A percentile compares a stretch with the other conserved stretches of the same genome.
Evolutionary conservation across 495 filamentous ascomycete species (phyloP).

Genomic region (Aspergillus indologenus): DNA sequence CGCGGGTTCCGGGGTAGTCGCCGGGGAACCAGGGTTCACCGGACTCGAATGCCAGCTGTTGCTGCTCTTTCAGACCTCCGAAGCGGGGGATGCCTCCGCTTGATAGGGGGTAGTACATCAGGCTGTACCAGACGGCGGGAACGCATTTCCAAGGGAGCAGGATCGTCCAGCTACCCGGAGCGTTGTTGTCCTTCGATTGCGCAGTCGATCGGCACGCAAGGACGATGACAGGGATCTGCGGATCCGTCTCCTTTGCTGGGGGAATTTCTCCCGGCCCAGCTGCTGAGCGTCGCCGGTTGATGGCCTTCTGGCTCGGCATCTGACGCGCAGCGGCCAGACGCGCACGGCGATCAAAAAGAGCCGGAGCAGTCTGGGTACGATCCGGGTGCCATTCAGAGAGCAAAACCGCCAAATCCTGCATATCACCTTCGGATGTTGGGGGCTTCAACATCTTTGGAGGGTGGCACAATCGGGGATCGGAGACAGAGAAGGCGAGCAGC

Average conservation of each 20-base stretch:
- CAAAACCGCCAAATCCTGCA: conserved; percentile 52
- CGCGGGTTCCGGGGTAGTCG: conserved; percentile 79
- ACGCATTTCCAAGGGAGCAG: conserved; percentile 93
- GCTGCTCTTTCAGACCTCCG: conserved; percentile 74
- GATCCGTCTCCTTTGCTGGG: conserved; percentile 61
- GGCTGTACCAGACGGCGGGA: conserved; percentile 75
- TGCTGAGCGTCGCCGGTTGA: conserved; percentile 78
- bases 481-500: conserved; percentile 67
- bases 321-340: conserved; percentile 60
- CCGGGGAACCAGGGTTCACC: conserved; percentile 80
- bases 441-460: conserved; percentile 50
- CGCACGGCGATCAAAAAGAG: conserved; percentile 65
- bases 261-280: conserved; percentile 63
- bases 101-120: conserved; percentile 83
- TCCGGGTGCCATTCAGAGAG: conserved; percentile 73
- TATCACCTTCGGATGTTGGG: conserved; percentile 31
- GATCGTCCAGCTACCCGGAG: conserved; percentile 76
- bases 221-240: conserved; percentile 75
- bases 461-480: conserved; percentile 77
- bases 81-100: conserved; percentile 76
- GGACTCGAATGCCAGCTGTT: conserved; percentile 82
- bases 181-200: conserved; percentile 35
- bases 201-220: conserved; percentile 53
- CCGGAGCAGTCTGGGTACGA: conserved; percentile 45
- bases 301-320: conserved; percentile 76